Conservation (phyloP, 352 stramenopile genomes). For the Globisporangium cystogenes region DNA sequence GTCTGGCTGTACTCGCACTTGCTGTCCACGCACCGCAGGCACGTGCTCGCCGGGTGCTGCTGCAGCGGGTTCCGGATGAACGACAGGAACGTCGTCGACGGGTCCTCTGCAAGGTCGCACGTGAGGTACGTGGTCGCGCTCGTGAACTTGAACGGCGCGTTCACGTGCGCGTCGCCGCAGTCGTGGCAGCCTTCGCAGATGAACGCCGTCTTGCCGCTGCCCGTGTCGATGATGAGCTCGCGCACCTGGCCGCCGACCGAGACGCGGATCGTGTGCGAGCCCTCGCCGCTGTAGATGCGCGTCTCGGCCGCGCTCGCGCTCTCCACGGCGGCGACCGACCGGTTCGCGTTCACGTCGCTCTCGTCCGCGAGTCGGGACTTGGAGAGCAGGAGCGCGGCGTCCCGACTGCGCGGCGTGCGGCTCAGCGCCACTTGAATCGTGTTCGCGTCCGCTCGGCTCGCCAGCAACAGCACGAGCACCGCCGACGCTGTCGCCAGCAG, state of each 20-base stretch:
- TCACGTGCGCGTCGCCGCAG: constrained; percentile 85
- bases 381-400: constrained; percentile 4
- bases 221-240: constrained; percentile 96
- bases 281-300: constrained; percentile 29
- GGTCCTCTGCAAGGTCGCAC: constrained; percentile 30
- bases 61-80: constrained; percentile 1
- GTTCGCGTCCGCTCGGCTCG: neutral
- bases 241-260: constrained; percentile 51
- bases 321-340: neutral
- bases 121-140: constrained; percentile 36
- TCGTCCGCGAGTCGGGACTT: neutral
- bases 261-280: constrained; percentile 72
- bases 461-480: neutral
- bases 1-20: constrained; percentile 89
- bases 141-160: constrained; percentile 66
- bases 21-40: constrained; percentile 25
- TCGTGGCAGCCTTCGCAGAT: constrained; percentile 86
- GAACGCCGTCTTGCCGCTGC: constrained; percentile 94
- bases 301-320: constrained; percentile 9
- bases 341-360: neutral
- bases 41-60: constrained; percentile 21
- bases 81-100: constrained; percentile 3
- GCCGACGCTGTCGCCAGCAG: neutral
- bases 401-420: neutral
- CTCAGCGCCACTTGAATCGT: constrained; percentile 10